Percentiles rank a stretch among this genome's conserved stretches.
phyloP scores from a whole-genome alignment of 2,329 filamentous ascomycete species.

The Trichocomaceae sp. region DNA sequence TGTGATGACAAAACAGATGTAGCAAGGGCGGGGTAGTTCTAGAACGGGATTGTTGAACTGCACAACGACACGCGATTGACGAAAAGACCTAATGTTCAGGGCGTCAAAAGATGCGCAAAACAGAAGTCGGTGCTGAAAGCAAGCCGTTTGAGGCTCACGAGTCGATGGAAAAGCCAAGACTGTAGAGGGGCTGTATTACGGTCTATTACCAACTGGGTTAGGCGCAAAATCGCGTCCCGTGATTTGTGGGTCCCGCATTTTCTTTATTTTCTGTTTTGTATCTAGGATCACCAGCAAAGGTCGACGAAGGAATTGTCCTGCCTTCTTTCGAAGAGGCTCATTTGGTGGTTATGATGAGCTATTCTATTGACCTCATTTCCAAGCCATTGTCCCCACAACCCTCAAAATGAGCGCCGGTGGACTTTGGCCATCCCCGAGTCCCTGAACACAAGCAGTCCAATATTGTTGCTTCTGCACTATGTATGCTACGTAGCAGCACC shows the following conservation, averaged over 20 bases:
- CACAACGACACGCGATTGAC: not conserved
- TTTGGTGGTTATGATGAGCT: too few species aligned
- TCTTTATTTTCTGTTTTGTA: too few species aligned
- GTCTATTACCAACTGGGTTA: not conserved
- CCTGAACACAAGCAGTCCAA: too few species aligned
- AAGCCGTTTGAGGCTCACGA: constrained; percentile 6
- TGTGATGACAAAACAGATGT: not conserved
- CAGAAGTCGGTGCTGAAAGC: not conserved
- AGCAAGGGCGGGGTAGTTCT: not conserved
- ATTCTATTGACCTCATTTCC: too few species aligned
- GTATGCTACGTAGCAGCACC: too few species aligned
- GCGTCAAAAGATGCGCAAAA: not conserved
- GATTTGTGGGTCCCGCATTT: not conserved
- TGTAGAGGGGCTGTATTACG: constrained; percentile 7
- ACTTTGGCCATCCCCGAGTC: too few species aligned
- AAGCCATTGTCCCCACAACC: too few species aligned
- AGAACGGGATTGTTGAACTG: not conserved
- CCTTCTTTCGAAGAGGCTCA: too few species aligned
- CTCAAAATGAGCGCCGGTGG: too few species aligned
- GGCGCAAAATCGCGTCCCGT: constrained; percentile 2
- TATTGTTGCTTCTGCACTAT: too few species aligned
- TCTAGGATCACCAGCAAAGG: too few species aligned
- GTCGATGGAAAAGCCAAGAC: not conserved
- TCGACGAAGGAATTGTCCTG: too few species aligned
- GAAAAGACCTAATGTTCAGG: not conserved